These are phyloP conservation scores for Claviceps pazoutovae DNA, from an alignment of 2,329 filamentous ascomycete genomes.

Conservation along the genomic window DNA sequence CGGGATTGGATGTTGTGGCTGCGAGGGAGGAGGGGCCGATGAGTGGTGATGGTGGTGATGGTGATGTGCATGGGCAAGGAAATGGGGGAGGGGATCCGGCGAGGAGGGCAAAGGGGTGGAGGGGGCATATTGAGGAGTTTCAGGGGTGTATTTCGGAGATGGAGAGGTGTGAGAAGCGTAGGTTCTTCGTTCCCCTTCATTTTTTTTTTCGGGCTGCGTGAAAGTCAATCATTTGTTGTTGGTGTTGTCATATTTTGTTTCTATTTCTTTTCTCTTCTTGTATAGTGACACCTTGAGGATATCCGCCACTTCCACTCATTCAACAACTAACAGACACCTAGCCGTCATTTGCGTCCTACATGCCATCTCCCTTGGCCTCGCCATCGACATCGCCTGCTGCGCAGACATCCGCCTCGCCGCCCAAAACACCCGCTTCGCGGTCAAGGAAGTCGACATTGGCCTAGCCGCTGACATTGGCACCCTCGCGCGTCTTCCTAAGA, in stretches of 20 bases:
- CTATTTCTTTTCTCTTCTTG: background rate
- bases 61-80: background rate
- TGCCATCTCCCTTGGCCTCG: conserved; percentile 63
- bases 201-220: no score
- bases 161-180: conserved; percentile 80
- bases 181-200: background rate
- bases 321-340: conserved; percentile 14
- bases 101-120: conserved; percentile 45
- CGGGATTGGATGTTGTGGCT: conserved; percentile 56
- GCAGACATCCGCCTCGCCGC: conserved; percentile 58
- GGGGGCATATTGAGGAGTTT: conserved; percentile 62
- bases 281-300: no score
- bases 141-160: conserved; percentile 64
- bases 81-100: conserved; percentile 38
- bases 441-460: conserved; percentile 76
- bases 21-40: conserved; percentile 20
- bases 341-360: conserved; percentile 74
- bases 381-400: conserved; percentile 57
- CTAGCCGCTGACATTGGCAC: conserved; percentile 70
- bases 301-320: background rate
- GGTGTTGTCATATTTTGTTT: background rate
- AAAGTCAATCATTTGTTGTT: no score
- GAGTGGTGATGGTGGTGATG: conserved; percentile 13
- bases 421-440: conserved; percentile 45
- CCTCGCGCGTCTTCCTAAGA: conserved; percentile 56